Percentiles rank a stretch among this genome's conserved stretches.
phyloP scores from a whole-genome alignment of 2,329 filamentous ascomycete genomes.

The Aureobasidium sp. region DNA sequence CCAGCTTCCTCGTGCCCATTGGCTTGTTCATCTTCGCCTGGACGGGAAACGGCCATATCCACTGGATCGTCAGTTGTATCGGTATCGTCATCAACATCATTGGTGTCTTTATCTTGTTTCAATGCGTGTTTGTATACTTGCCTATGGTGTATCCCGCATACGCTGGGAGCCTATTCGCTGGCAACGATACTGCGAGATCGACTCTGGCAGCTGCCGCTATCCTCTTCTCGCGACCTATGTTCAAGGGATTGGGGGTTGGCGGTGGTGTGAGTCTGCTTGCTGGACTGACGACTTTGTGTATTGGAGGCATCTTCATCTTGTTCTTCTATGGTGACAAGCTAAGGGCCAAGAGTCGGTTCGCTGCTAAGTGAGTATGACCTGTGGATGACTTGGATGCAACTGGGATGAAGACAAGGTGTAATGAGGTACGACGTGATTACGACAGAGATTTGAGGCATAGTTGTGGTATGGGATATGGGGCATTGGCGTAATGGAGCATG shows the following conservation, averaged over 20 bases:
- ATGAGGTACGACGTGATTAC: background rate
- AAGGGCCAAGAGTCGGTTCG: constrained; percentile 27
- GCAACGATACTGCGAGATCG: constrained; percentile 52
- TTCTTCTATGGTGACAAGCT: constrained; percentile 52
- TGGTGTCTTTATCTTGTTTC: constrained; percentile 35
- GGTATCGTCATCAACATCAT: constrained; percentile 36
- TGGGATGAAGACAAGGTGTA: background rate
- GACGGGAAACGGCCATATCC: constrained; percentile 27
- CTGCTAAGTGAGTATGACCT: constrained; percentile 17
- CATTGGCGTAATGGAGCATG: background rate
- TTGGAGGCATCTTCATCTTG: constrained; percentile 45
- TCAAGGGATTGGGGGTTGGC: constrained; percentile 51
- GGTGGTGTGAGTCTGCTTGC: constrained; percentile 52
- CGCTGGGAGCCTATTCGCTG: constrained; percentile 53
- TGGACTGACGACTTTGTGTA: constrained; percentile 30
- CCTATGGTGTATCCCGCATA: constrained; percentile 33
- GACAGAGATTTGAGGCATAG: background rate
- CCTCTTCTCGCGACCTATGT: constrained; percentile 54
- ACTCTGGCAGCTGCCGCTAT: constrained; percentile 54
- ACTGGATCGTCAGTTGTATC: constrained; percentile 36
- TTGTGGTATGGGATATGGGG: background rate
- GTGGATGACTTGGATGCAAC: no score
- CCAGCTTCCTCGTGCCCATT: constrained; percentile 25
- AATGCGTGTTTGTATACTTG: constrained; percentile 36
- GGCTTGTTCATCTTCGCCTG: constrained; percentile 32